Conservation (phyloP, 2,329 filamentous ascomycete genomes). For the Exophiala lecanii-corni region DNA sequence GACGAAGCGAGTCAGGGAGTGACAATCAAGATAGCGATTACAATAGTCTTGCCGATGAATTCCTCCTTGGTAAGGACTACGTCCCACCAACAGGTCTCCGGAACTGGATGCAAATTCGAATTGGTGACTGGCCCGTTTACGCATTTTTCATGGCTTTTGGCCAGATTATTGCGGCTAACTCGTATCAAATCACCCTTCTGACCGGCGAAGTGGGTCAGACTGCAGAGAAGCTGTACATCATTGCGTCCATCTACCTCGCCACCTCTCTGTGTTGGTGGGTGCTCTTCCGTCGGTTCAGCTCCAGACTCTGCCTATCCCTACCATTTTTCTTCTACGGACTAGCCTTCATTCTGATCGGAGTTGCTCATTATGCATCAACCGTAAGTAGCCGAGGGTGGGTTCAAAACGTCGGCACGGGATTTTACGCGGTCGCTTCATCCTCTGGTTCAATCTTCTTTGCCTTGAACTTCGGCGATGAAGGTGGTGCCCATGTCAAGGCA, state of each 20-base stretch:
- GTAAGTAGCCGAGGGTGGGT: conserved; percentile 44
- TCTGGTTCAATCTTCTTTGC: conserved; percentile 63
- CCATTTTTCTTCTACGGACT: conserved; percentile 61
- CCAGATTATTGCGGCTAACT: conserved; percentile 62
- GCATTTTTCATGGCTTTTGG: conserved; percentile 57
- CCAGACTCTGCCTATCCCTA: conserved; percentile 53
- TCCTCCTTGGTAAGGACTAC: conserved; percentile 54
- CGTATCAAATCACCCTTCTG: conserved; percentile 64
- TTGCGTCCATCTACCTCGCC: conserved; percentile 56
- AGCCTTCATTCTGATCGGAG: conserved; percentile 60
- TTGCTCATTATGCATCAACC: conserved; percentile 51
- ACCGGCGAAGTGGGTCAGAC: conserved; percentile 59
- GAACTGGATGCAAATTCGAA: conserved; percentile 51
- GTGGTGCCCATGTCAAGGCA: conserved; percentile 56
- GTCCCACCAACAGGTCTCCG: conserved; percentile 52
- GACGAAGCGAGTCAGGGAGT: conserved; percentile 30
- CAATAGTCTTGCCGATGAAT: conserved; percentile 43
- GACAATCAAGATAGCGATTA: conserved; percentile 26
- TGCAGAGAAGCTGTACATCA: conserved; percentile 55
- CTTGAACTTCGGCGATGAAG: conserved; percentile 63
- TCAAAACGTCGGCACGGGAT: conserved; percentile 56
- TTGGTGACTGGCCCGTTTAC: conserved; percentile 63
- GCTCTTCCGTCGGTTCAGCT: conserved; percentile 55
- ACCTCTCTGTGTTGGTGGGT: conserved; percentile 61
- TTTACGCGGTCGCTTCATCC: conserved; percentile 60